Percentiles rank a stretch among this genome's conserved stretches.
Evolutionary conservation across 768 basidiomycete genomes (phyloP).

Genomic region (Inosperma sp.): DNA sequence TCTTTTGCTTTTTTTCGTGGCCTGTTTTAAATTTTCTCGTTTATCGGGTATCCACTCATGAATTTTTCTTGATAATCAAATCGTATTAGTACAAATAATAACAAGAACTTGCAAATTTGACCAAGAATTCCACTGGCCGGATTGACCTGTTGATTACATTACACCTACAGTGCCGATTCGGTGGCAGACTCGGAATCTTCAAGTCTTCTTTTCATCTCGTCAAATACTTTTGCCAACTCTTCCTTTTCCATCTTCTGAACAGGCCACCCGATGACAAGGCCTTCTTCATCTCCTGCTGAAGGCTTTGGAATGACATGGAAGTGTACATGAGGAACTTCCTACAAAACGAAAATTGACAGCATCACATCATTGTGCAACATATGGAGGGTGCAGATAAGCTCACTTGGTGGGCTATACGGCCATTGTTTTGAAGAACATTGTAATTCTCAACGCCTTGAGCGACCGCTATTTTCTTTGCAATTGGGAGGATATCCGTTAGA

Average conservation of each 20-base stretch:
- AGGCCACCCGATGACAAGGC: conserved; percentile 84
- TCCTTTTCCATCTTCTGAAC: conserved; percentile 53
- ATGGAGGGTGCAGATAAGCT: conserved; percentile 2
- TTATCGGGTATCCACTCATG: too few relatives aligned
- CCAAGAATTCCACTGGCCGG: too few relatives aligned
- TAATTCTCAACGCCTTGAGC: conserved; percentile 75
- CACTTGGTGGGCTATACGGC: conserved; percentile 56
- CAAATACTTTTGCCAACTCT: conserved; percentile 53
- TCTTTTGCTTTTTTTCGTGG: too few relatives aligned
- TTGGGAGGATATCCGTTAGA: conserved; percentile 67
- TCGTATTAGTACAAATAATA: too few relatives aligned
- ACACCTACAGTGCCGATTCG: not conserved
- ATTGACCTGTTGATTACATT: too few relatives aligned
- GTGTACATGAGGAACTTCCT: conserved; percentile 84
- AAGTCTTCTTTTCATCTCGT: conserved; percentile 47
- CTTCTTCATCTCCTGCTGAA: conserved; percentile 52
- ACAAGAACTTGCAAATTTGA: too few relatives aligned
- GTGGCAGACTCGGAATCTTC: conserved; percentile 36
- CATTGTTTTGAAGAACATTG: conserved; percentile 75
- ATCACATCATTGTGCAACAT: conserved; percentile 1
- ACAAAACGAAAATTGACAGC: not conserved
- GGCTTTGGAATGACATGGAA: conserved; percentile 96
- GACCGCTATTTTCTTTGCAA: conserved; percentile 83
- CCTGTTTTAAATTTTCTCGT: too few relatives aligned
- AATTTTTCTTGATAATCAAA: too few relatives aligned